phyloP scores from a whole-genome alignment of 1,284 basidiomycete species.

The Microbotryum saponariae region DNA sequence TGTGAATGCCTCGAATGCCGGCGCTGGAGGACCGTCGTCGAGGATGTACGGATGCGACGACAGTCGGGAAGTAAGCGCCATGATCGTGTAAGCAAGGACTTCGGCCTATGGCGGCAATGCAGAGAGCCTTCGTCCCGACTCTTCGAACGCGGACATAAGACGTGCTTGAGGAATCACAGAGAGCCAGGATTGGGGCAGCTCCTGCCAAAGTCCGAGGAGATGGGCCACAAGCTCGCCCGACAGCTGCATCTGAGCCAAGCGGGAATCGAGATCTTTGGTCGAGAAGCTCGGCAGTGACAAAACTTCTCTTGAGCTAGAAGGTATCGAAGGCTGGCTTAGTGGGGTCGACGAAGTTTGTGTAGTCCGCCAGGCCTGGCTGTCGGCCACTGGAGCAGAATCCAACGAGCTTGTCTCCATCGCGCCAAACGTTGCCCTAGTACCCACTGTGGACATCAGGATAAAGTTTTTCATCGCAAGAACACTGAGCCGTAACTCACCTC shows the following conservation, averaged over 20 bases:
- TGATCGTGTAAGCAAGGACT: constrained; percentile 24
- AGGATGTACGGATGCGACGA: constrained; percentile 24
- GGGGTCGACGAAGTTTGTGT: not conserved
- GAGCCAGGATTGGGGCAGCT: constrained; percentile 24
- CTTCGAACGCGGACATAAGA: constrained; percentile 16
- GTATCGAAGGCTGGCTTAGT: not conserved
- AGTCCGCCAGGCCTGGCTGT: constrained; percentile 16
- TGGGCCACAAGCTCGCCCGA: constrained; percentile 15
- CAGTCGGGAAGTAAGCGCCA: constrained; percentile 27
- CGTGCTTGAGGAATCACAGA: constrained; percentile 17
- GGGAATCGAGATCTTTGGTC: not conserved
- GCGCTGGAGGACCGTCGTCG: constrained; percentile 5
- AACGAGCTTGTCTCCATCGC: constrained; percentile 11
- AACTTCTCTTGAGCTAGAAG: constrained; percentile 1
- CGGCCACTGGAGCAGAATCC: constrained; percentile 14
- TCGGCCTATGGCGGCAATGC: constrained; percentile 23
- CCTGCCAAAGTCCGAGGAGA: constrained; percentile 21
- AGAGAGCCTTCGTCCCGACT: constrained; percentile 10
- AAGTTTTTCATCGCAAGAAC: not conserved
- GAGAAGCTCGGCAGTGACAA: not conserved
- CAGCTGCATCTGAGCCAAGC: constrained; percentile 2
- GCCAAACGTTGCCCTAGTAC: constrained; percentile 18
- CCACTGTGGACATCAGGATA: too few species aligned
- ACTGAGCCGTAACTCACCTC: not conserved
- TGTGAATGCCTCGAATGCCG: constrained; percentile 12